These are phyloP conservation scores for Aquilaria sinensis DNA, from an alignment of 345 rosid genomes.

Conservation along the genomic window DNA sequence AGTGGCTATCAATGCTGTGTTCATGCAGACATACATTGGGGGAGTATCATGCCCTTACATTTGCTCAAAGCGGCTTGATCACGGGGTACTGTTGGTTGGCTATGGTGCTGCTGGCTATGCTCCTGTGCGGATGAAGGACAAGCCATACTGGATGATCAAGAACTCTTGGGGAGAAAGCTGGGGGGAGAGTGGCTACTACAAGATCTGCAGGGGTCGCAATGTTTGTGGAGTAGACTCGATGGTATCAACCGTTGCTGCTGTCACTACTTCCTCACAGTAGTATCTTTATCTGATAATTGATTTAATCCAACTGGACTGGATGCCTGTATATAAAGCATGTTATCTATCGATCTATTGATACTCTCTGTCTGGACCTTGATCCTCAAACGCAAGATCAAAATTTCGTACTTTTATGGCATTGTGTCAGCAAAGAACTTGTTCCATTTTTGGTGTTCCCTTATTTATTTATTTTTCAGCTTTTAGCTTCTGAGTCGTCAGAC, in stretches of 20 bases:
- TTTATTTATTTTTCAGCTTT: too few relatives aligned
- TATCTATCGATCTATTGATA: not conserved
- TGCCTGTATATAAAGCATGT: slow-evolving; percentile 19
- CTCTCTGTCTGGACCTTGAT: not conserved
- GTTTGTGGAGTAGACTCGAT: slow-evolving; percentile 86
- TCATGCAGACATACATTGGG: slow-evolving; percentile 87
- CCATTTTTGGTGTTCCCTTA: too few relatives aligned
- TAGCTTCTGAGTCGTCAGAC: too few relatives aligned
- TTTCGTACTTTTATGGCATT: slow-evolving; percentile 5
- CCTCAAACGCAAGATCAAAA: slow-evolving; percentile 9
- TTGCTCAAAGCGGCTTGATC: slow-evolving; percentile 73
- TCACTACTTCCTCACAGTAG: slow-evolving; percentile 27
- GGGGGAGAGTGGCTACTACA: slow-evolving; percentile 91
- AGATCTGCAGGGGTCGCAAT: slow-evolving; percentile 81
- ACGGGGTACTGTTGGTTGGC: slow-evolving; percentile 84
- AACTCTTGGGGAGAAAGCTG: slow-evolving; percentile 89
- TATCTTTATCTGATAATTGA: too few relatives aligned
- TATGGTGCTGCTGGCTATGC: slow-evolving; percentile 83
- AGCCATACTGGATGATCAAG: slow-evolving; percentile 90
- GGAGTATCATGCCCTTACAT: slow-evolving; percentile 92
- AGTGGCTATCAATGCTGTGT: slow-evolving; percentile 85
- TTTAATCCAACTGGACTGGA: not conserved
- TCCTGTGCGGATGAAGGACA: slow-evolving; percentile 78
- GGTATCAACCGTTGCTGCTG: slow-evolving; percentile 85
- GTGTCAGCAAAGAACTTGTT: not conserved